These are phyloP conservation scores for Mortierella antarctica DNA, from an alignment of 192 early-diverging fungal species.

Conservation along the genomic window DNA sequence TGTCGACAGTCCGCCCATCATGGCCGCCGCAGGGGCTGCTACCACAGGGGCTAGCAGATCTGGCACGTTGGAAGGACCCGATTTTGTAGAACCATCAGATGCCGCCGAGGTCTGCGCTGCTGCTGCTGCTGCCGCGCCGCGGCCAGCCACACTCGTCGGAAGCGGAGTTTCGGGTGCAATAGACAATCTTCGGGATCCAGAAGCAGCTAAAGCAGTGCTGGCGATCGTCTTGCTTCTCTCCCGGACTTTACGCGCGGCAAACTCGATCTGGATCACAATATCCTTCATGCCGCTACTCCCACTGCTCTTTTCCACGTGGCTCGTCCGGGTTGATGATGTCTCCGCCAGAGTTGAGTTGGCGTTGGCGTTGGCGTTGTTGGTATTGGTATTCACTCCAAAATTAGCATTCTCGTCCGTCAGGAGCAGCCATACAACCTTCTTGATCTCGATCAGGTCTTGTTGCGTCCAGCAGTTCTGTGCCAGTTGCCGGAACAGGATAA, in stretches of 20 bases:
- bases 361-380: not conserved
- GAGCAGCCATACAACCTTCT: slow-evolving; percentile 44
- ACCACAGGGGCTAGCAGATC: not conserved
- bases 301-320: slow-evolving; percentile 3
- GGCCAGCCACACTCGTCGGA: not conserved
- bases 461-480: slow-evolving; percentile 48
- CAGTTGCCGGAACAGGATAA: slow-evolving; percentile 55
- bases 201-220: not conserved
- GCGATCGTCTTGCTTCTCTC: slow-evolving; percentile 26
- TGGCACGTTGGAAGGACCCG: not conserved
- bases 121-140: no score
- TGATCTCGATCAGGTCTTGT: slow-evolving; percentile 54
- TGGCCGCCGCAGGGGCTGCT: not conserved
- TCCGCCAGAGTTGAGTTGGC: not conserved
- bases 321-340: not conserved
- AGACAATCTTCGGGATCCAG: slow-evolving; percentile 10
- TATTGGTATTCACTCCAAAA: slow-evolving; percentile 38
- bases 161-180: slow-evolving; percentile 6
- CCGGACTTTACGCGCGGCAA: slow-evolving; percentile 46
- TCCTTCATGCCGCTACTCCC: slow-evolving; percentile 46
- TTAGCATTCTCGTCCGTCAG: slow-evolving; percentile 52
- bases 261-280: slow-evolving; percentile 53
- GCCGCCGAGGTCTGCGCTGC: not conserved
- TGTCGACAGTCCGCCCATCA: slow-evolving; percentile 5
- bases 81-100: not conserved